phyloP scores from a whole-genome alignment of 2,329 filamentous ascomycete genomes.

The Stachybotrys echinatus region DNA sequence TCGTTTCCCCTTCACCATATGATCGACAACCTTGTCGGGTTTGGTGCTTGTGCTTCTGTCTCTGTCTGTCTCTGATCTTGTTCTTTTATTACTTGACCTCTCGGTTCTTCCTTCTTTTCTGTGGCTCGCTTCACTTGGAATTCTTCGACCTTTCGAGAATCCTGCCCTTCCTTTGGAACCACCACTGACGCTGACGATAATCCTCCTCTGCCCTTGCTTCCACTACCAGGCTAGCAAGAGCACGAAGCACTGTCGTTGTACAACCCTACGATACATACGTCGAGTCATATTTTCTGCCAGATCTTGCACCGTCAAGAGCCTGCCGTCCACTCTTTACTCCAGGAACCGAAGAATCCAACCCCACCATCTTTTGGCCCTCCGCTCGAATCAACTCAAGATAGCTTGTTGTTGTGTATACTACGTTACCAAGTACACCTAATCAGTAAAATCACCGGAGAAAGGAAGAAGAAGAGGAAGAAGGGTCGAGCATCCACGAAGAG shows the following conservation, averaged over 20 bases:
- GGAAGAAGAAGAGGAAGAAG: slow-evolving; percentile 9
- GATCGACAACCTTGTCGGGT: slow-evolving; percentile 45
- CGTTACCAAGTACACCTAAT: slow-evolving; percentile 9
- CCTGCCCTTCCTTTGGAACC: slow-evolving; percentile 38
- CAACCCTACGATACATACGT: slow-evolving; percentile 20
- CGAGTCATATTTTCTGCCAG: slow-evolving; percentile 26
- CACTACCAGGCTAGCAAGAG: background rate
- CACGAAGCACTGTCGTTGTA: slow-evolving; percentile 15
- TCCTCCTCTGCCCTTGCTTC: slow-evolving; percentile 2
- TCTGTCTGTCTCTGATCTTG: slow-evolving; percentile 28
- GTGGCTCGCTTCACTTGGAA: slow-evolving; percentile 39
- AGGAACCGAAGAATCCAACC: slow-evolving; percentile 9
- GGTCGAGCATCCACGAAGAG: slow-evolving; percentile 10
- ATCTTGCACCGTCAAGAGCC: slow-evolving; percentile 25
- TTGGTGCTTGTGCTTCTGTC: slow-evolving; percentile 21
- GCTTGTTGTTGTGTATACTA: slow-evolving; percentile 7
- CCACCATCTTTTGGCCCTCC: slow-evolving; percentile 9
- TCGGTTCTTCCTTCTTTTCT: slow-evolving; percentile 44
- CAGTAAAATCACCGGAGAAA: slow-evolving; percentile 5
- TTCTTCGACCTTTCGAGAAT: slow-evolving; percentile 27
- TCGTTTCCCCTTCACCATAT: slow-evolving; percentile 31
- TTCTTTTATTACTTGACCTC: slow-evolving; percentile 39
- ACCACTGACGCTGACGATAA: slow-evolving; percentile 1
- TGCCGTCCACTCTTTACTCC: slow-evolving; percentile 40
- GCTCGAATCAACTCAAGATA: background rate